Conservation (phyloP, 2,329 filamentous ascomycete species). For the Arthrobotrys sinensis region DNA sequence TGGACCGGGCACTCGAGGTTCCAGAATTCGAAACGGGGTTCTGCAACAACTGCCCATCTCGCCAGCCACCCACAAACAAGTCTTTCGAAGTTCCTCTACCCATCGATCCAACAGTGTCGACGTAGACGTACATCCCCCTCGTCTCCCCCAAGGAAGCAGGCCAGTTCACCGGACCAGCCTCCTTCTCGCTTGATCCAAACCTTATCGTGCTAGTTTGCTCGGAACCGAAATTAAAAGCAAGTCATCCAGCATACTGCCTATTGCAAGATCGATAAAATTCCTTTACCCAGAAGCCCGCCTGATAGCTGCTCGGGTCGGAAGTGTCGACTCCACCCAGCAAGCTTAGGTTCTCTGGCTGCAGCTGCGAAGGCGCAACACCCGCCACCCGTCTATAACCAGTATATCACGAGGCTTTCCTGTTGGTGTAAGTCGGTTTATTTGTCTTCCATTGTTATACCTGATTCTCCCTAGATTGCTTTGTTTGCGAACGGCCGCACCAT, state of each 20-base stretch:
- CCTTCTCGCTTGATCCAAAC: constrained; percentile 61
- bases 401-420: constrained; percentile 36
- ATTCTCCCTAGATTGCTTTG: constrained; percentile 31
- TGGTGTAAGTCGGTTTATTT: constrained; percentile 38
- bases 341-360: constrained; percentile 30
- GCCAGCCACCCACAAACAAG: constrained; percentile 27
- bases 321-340: constrained; percentile 34
- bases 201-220: constrained; percentile 56
- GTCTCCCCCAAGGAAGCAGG: constrained; percentile 48
- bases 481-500: constrained; percentile 33
- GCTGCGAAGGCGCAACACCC: constrained; percentile 55
- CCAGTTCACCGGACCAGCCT: constrained; percentile 51
- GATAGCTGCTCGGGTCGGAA: constrained; percentile 50
- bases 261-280: constrained; percentile 46
- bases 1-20: constrained; percentile 38
- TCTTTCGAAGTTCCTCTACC: constrained; percentile 47
- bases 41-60: constrained; percentile 40
- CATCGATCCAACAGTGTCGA: constrained; percentile 10
- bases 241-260: constrained; percentile 41
- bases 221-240: constrained; percentile 61
- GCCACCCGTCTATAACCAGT: constrained; percentile 42
- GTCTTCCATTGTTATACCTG: constrained; percentile 14
- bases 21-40: constrained; percentile 56
- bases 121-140: constrained; percentile 25
- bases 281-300: constrained; percentile 49